A percentile compares a stretch with the other conserved stretches of the same genome.
These are phyloP conservation scores for Nicotiana sylvestris DNA, from an alignment of 257 asterid species.

Conservation along the genomic window DNA sequence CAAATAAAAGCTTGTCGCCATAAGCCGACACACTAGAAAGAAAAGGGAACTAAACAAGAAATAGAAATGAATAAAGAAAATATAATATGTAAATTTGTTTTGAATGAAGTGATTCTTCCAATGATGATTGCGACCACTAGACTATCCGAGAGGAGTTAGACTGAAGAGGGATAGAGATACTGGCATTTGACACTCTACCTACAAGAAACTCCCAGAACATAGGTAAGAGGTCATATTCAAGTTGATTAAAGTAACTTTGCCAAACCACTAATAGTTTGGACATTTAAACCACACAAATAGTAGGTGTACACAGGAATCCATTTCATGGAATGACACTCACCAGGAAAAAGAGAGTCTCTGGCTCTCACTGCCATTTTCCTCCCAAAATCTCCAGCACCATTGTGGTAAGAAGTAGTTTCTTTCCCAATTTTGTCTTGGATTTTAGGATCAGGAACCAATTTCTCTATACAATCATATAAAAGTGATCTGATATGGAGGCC, in stretches of 20 bases:
- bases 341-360: constrained; percentile 72
- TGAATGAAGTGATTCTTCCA: not conserved
- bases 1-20: not conserved
- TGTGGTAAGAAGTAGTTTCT: constrained; percentile 71
- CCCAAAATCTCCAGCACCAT: constrained; percentile 85
- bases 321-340: constrained; percentile 38
- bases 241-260: not conserved
- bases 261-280: constrained; percentile 21
- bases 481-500: constrained; percentile 70
- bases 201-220: not conserved
- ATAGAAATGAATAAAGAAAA: not conserved
- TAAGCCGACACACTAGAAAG: not conserved
- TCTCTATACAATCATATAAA: constrained; percentile 82
- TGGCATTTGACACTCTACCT: not conserved
- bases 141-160: not conserved
- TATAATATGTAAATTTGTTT: not conserved
- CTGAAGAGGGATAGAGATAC: not conserved
- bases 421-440: constrained; percentile 75
- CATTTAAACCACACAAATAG: constrained; percentile 9
- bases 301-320: not conserved
- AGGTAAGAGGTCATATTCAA: not conserved
- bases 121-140: not conserved
- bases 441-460: constrained; percentile 69
- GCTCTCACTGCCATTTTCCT: constrained; percentile 94
- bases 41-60: not conserved